Conservation (phyloP, 139 green algal genomes). For the Choricystis sp. region DNA sequence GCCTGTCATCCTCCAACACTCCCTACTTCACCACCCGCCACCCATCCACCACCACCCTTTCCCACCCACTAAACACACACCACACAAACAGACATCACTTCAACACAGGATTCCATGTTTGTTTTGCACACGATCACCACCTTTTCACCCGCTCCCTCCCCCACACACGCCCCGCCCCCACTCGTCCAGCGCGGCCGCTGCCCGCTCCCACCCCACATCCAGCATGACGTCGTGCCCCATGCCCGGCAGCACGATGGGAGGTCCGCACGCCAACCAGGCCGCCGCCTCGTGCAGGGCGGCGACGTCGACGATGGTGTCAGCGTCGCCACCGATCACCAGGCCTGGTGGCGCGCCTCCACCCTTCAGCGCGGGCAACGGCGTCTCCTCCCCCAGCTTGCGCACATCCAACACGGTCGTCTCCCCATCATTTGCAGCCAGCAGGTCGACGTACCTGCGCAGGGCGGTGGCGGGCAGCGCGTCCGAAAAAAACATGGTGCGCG, state of each 20-base stretch:
- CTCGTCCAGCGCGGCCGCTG: constrained; percentile 22
- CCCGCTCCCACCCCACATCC: constrained; percentile 44
- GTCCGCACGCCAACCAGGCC: constrained; percentile 21
- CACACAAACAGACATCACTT: too few relatives aligned
- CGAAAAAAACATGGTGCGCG: constrained; percentile 52
- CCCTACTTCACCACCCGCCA: too few relatives aligned
- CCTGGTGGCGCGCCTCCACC: constrained; percentile 11
- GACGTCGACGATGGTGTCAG: constrained; percentile 45
- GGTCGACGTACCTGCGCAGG: constrained; percentile 31
- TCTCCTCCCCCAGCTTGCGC: constrained; percentile 23
- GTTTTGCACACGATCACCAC: too few relatives aligned
- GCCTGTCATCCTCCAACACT: too few relatives aligned
- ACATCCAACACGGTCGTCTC: constrained; percentile 38
- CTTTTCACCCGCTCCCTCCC: too few relatives aligned
- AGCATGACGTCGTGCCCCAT: constrained; percentile 81
- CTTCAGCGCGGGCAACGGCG: constrained; percentile 29
- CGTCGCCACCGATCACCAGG: constrained; percentile 41
- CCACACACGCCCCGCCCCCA: constrained; percentile 22
- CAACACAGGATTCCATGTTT: too few relatives aligned
- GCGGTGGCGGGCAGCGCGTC: constrained; percentile 30
- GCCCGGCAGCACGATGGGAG: constrained; percentile 25
- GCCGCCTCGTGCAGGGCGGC: constrained; percentile 26
- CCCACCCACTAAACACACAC: too few relatives aligned
- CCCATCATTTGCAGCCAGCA: constrained; percentile 24
- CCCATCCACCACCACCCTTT: too few relatives aligned